These are phyloP conservation scores for Xylaria sp. DNA, from an alignment of 2,329 filamentous ascomycete genomes.

Conservation along the genomic window DNA sequence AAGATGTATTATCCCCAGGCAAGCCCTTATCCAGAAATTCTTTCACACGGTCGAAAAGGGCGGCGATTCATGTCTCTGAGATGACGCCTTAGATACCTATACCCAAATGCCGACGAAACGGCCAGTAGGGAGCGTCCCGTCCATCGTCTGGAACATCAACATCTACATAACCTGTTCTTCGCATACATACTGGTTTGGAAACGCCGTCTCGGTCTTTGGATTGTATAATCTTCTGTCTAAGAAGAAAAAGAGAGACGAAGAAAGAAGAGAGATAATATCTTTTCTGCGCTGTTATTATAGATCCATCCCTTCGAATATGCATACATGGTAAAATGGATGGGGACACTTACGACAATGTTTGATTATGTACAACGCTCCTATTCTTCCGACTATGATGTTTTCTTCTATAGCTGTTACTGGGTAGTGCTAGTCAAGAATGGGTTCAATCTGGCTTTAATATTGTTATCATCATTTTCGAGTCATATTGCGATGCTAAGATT, in stretches of 20 bases:
- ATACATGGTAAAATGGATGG: background rate
- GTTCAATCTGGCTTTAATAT: background rate
- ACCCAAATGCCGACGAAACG: no score
- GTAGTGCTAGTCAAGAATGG: background rate
- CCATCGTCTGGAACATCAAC: constrained; percentile 12
- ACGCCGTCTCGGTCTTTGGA: background rate
- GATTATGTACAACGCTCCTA: background rate
- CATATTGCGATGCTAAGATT: background rate
- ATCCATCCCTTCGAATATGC: background rate
- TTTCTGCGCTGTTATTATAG: background rate
- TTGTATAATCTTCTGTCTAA: background rate
- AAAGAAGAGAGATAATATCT: background rate
- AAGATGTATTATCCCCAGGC: constrained; percentile 19
- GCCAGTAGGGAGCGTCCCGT: background rate
- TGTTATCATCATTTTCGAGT: background rate
- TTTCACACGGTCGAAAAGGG: constrained; percentile 29
- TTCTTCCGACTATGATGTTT: background rate
- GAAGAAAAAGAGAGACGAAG: background rate
- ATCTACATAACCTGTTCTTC: constrained; percentile 9
- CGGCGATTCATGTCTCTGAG: constrained; percentile 25
- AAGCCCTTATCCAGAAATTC: background rate
- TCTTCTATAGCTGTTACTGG: background rate
- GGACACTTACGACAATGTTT: background rate
- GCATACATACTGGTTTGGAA: background rate
- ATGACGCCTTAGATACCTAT: no score